Percentiles rank a stretch among this genome's conserved stretches.
Conservation (phyloP, 2,329 filamentous ascomycete genomes). For the Sarocladiaceae sp. region DNA sequence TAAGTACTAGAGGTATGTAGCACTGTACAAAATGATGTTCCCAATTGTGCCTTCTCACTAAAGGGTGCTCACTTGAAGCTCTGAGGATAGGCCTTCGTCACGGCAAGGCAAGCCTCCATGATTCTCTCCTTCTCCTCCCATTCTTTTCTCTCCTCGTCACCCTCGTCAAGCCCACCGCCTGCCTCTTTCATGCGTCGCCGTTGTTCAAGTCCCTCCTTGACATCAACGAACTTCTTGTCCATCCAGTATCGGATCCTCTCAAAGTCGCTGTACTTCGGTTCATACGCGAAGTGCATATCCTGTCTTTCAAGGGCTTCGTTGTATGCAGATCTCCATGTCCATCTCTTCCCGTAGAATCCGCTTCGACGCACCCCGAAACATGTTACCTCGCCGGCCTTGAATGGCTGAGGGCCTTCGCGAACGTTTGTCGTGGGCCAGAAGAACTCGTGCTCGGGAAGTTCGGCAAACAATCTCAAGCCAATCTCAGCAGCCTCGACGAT, state of each 20-base stretch:
- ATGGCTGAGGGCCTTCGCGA: neutral
- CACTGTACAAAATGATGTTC: no score
- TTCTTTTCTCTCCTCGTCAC: neutral
- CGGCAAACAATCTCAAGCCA: neutral
- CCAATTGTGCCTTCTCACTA: no score
- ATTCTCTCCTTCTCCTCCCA: neutral
- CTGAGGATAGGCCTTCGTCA: no score
- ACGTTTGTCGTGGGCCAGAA: neutral
- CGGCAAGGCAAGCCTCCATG: no score
- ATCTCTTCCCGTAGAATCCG: neutral
- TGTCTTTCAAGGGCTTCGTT: neutral
- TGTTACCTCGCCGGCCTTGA: neutral
- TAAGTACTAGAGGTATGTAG: no score
- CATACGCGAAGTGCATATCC: neutral
- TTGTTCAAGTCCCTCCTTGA: neutral
- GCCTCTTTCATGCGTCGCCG: neutral
- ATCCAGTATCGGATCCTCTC: neutral
- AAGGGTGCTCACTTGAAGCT: no score
- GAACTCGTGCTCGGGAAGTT: neutral
- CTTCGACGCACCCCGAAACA: neutral
- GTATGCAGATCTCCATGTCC: no score
- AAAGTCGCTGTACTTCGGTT: neutral
- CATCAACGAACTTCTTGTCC: neutral
- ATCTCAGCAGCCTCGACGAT: neutral
- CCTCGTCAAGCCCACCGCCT: neutral